phyloP scores from a whole-genome alignment of 2,329 filamentous ascomycete species.

The Lasiodiplodia sp. region DNA sequence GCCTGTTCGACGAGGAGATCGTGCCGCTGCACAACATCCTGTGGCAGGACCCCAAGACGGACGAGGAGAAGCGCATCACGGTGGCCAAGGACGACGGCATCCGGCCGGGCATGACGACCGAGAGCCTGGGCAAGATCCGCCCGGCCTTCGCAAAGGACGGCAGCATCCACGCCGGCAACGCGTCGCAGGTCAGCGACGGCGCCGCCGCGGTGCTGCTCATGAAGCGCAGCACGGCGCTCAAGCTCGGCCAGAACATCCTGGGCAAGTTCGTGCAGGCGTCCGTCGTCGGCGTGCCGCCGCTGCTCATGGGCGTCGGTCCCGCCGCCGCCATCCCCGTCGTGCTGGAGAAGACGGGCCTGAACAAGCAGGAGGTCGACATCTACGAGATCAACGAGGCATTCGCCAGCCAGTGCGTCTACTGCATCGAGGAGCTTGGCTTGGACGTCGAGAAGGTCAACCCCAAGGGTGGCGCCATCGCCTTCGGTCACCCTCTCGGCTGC shows the following conservation, averaged over 20 bases:
- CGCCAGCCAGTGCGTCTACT: constrained; percentile 93
- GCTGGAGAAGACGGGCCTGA: constrained; percentile 84
- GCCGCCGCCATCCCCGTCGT: constrained; percentile 96
- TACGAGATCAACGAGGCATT: constrained; percentile 99
- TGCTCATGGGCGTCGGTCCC: constrained; percentile 95
- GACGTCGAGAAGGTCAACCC: constrained; percentile 91
- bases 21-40: constrained; percentile 79
- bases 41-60: constrained; percentile 88
- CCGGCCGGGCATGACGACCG: constrained; percentile 81
- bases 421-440: constrained; percentile 84
- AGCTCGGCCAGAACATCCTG: constrained; percentile 84
- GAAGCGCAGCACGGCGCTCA: constrained; percentile 90
- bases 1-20: constrained; percentile 95
- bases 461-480: constrained; percentile 95
- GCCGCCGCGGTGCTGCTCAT: constrained; percentile 95
- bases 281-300: constrained; percentile 86
- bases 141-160: constrained; percentile 92
- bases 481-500: constrained; percentile 93
- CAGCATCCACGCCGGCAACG: constrained; percentile 94
- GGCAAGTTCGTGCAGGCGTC: constrained; percentile 91
- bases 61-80: constrained; percentile 81
- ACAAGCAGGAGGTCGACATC: constrained; percentile 87
- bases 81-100: constrained; percentile 89
- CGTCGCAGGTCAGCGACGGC: constrained; percentile 91
- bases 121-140: constrained; percentile 89